Base-by-base conservation (phyloP, 208 protist species). In the Zelonia costaricensis region DNA sequence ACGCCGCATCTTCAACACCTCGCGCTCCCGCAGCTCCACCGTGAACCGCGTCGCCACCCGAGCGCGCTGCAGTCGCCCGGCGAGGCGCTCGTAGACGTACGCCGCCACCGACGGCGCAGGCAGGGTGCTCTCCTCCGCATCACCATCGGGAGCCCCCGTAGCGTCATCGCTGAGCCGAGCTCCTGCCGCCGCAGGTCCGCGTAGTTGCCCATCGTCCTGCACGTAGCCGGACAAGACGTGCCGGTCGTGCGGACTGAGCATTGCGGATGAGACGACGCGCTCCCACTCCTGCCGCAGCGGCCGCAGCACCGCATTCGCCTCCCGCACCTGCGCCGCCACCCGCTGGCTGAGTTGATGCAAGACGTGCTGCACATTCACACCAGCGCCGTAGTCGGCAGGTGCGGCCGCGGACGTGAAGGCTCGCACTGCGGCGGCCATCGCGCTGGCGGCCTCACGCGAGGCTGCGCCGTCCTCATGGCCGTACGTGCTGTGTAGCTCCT, bases 1-100 rank as follows among this genome's bases (percentile, higher is more conserved):
- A 35, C 59, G 52, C 40, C 66, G 75, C 51, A 89, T 89, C 43
- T 72, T 74, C 33, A 62, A 27, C 18, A 59, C 43, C 47, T 89
- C 83, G 7, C 56, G 54, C 1, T 65, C 59, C 27, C 69, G 61
- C 25, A 76, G 44, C 2, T 59, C 56, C 9, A 47, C 1, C 2
- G 60, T 35, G 28, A 76, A 76, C 8, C 51, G 70, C 12, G 39
- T 48, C 16, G 47, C 52, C 57, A 61, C 57, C 10, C 44, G 70
- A 2, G 56, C 56, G 31, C 48, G 57, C 7, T 46, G 60, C 16
- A 76, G 56, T 13, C 49, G 27, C 28, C 40, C 20, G 8, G 48
- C 44, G 15, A 66, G 18, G 42, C 58, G 53, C 64, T 78, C 53
- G 57, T 55, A 54, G n/a, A 69, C 65, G 46, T 78, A 69, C 12